phyloP scores from a whole-genome alignment of 306 rosid genomes.

The Fagus sylvatica region DNA sequence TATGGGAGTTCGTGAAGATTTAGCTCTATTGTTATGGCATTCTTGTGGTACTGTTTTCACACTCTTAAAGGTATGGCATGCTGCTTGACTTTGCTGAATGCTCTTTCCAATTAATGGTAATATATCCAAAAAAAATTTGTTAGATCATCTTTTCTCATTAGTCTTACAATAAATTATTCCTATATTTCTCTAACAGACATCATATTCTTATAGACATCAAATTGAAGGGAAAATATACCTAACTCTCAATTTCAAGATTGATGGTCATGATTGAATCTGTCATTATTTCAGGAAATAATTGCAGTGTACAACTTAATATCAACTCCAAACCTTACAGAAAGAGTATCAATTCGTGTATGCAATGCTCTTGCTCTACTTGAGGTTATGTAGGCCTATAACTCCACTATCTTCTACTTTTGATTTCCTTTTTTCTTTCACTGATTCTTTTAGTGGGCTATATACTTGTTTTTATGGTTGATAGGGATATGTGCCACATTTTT shows the following conservation, averaged over 20 bases:
- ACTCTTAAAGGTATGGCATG: conserved; percentile 34
- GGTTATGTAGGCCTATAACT: conserved; percentile 23
- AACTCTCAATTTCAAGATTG: background rate
- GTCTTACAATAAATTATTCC: background rate
- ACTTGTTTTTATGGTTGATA: background rate
- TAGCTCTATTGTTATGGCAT: conserved; percentile 48
- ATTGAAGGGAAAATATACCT: background rate
- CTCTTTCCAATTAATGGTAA: background rate
- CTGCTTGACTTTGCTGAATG: background rate
- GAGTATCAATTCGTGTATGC: conserved; percentile 29
- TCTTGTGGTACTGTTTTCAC: conserved; percentile 28
- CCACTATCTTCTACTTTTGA: background rate
- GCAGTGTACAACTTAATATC: conserved; percentile 30
- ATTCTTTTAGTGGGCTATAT: background rate
- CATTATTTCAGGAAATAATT: conserved; percentile 35
- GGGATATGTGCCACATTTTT: background rate
- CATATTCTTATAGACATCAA: background rate
- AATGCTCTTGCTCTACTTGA: conserved; percentile 40
- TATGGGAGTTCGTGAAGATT: conserved; percentile 20
- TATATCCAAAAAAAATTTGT: background rate
- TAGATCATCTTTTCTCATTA: background rate
- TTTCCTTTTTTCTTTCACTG: background rate
- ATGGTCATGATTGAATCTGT: background rate
- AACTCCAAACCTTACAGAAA: conserved; percentile 24
- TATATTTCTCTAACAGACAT: background rate